Evolutionary conservation across 2,329 filamentous ascomycete species (phyloP).

Genomic region (Fusarium equiseti): DNA sequence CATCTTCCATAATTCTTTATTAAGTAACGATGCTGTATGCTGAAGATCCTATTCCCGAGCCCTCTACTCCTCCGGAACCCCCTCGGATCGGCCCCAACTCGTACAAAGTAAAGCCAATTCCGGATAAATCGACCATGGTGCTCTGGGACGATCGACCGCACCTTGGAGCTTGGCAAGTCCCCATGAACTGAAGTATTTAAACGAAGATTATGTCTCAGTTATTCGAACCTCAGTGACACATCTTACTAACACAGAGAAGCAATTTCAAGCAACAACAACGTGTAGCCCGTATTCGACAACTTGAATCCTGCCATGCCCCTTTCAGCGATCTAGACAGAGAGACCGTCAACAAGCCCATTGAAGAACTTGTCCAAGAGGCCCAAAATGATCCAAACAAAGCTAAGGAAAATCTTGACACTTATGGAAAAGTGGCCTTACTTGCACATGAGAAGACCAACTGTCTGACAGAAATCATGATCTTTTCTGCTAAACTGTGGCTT

Average conservation of each 20-base stretch:
- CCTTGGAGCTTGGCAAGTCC: conserved; percentile 72
- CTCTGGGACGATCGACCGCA: conserved; percentile 75
- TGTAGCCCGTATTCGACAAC: conserved; percentile 72
- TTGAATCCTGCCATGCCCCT: conserved; percentile 74
- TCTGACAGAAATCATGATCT: conserved; percentile 86
- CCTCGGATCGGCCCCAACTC: not conserved
- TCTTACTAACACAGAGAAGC: conserved; percentile 60
- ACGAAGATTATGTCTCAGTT: not conserved
- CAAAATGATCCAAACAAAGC: conserved; percentile 76
- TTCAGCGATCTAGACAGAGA: conserved; percentile 74
- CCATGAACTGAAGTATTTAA: not conserved
- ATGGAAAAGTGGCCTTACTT: conserved; percentile 89
- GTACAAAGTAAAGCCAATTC: not conserved
- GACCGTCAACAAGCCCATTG: conserved; percentile 79
- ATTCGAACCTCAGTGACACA: not conserved
- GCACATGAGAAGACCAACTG: conserved; percentile 92
- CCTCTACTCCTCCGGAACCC: not conserved
- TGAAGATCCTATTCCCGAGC: not conserved
- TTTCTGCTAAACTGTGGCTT: conserved; percentile 81
- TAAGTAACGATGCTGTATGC: not conserved
- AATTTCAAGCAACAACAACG: conserved; percentile 84
- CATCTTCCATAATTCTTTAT: not conserved
- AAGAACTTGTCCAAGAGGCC: conserved; percentile 81
- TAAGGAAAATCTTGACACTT: conserved; percentile 81
- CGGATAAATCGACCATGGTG: conserved; percentile 49